A percentile compares a stretch with the other conserved stretches of the same genome.
Evolutionary conservation across 2,329 filamentous ascomycete species (phyloP).

Genomic region (Pestalotiopsis fici): DNA sequence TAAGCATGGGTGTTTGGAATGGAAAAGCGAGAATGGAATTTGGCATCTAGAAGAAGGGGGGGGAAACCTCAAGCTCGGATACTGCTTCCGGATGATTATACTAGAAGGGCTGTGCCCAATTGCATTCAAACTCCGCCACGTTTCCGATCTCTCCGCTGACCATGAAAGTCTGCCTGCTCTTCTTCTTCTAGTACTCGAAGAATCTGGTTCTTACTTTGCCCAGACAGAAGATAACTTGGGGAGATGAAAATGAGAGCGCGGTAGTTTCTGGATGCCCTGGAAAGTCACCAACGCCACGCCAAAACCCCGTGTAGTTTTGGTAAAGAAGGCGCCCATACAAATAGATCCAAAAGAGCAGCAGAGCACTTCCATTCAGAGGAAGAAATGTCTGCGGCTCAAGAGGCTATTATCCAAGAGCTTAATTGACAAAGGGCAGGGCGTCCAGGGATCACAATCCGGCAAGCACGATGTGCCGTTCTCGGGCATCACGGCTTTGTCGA

Average conservation of each 20-base stretch:
- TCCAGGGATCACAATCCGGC: conserved; percentile 5
- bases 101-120: not conserved
- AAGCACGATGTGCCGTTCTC: not conserved
- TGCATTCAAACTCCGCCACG: not conserved
- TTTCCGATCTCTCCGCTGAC: not conserved
- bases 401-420: no score
- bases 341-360: no score
- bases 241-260: not conserved
- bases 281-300: no score
- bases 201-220: not conserved
- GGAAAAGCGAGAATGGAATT: not conserved
- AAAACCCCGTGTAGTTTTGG: no score
- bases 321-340: no score
- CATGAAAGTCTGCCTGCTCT: not conserved
- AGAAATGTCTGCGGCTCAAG: no score
- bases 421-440: no score
- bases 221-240: no score
- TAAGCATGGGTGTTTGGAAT: not conserved
- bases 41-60: not conserved
- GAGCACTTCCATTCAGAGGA: no score
- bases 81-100: not conserved
- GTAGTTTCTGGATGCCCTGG: not conserved
- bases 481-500: not conserved
- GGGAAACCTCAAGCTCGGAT: not conserved
- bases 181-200: not conserved